These are phyloP conservation scores for Chenopodium quinoa DNA, from an alignment of 148 eudicot species.

Conservation along the genomic window DNA sequence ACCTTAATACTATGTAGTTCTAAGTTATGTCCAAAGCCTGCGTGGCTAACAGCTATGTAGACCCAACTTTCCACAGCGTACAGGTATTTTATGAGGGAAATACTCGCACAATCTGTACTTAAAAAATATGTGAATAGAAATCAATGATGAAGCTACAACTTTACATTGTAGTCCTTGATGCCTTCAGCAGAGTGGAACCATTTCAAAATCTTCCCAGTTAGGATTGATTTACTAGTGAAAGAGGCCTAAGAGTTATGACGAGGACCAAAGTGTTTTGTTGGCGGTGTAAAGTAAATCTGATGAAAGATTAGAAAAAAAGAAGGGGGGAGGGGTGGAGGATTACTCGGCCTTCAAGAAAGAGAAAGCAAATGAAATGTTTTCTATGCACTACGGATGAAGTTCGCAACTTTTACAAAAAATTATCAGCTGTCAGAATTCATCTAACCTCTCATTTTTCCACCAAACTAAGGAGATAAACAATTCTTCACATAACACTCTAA, in stretches of 20 bases:
- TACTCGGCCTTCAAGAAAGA: neutral
- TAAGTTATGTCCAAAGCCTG: neutral
- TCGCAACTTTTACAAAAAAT: neutral
- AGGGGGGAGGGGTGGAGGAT: neutral
- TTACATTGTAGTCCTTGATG: neutral
- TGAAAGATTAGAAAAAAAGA: neutral
- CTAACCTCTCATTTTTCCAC: neutral
- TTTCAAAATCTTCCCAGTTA: neutral
- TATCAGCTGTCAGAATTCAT: neutral
- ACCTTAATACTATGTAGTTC: neutral
- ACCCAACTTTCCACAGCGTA: neutral
- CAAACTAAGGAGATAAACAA: neutral
- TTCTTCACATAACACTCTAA: neutral
- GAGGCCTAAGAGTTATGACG: neutral
- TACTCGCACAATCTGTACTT: neutral
- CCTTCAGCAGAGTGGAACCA: neutral
- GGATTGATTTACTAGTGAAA: neutral
- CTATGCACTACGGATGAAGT: neutral
- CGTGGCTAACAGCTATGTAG: neutral
- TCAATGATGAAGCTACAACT: neutral
- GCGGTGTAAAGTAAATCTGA: neutral
- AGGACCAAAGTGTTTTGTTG: neutral
- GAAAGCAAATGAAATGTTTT: neutral
- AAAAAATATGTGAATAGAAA: neutral
- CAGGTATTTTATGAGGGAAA: neutral